Evolutionary conservation across 108 stramenopile species (phyloP), one percentile per base, ranked within the genome.

Genomic region (Nitzschia sp.): DNA sequence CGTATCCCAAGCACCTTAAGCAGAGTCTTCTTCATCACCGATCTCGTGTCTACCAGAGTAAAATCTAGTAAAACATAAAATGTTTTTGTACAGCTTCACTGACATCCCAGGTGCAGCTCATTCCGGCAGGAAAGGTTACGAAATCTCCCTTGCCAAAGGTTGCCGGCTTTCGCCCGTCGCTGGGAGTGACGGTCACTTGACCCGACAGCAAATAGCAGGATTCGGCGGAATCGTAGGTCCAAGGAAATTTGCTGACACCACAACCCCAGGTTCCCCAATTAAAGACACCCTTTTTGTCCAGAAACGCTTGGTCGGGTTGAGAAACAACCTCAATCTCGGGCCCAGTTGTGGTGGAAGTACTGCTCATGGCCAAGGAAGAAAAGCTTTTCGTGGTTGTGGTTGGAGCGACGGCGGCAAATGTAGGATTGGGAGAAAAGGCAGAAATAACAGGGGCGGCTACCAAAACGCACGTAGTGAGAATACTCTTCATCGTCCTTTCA

Each of bases 61-160:
- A 13, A 41, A 54, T 48, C 76, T 62, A 88, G 58, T 76, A 77
- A 58, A 90, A 90, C 68, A 68, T 82, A 58, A 68, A 90, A 63
- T 90, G 89, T 78, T 90, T 87, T 38, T 87, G 74, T 17, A 90
- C 81, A 23, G 80, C 75, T 68, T 85, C 89, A 17, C 53, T 61
- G 8, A 90, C 89, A 71, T 90, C 86, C 89, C 89, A 90, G 3
- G 85, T 87, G 63, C 89, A 90, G 58, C 80, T 83, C 86, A 90
- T 86, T 6, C 89, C 89, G 23, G 81, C 83, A 15, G 89, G 89
- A 63, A 90, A 90, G 5, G 86, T 87, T 6, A 81, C 84, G 61
- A 84, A 87, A 69, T 90, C 89, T 4, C 89, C 89, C 29, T 80
- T 77, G 5, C 79, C 86, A 70, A 88, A 79, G 8, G 83, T 84